These are phyloP conservation scores for Podila epigama DNA, from an alignment of 192 early-diverging fungal genomes.

Conservation along the genomic window DNA sequence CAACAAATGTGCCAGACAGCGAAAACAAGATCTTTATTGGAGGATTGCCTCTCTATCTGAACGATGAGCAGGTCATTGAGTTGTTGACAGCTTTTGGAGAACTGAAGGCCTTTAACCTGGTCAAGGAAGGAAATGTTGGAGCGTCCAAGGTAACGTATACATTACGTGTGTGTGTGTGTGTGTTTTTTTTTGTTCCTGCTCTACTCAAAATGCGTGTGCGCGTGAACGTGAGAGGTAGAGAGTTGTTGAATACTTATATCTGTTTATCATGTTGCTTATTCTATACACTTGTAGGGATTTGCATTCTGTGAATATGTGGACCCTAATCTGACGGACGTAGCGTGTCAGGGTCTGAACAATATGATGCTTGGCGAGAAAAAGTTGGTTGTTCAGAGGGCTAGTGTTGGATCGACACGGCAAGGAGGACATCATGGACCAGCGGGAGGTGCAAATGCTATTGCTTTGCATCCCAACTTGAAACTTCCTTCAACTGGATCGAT, in stretches of 20 bases:
- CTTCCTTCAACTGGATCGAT: constrained; percentile 56
- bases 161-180: background rate
- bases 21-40: constrained; percentile 96
- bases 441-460: constrained; percentile 47
- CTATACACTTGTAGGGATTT: constrained; percentile 70
- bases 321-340: constrained; percentile 88
- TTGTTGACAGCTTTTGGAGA: constrained; percentile 94
- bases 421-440: constrained; percentile 22
- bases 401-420: constrained; percentile 77
- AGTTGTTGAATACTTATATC: background rate
- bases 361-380: constrained; percentile 95
- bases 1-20: constrained; percentile 89
- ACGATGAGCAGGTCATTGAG: constrained; percentile 94
- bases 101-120: constrained; percentile 90
- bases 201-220: too few species aligned
- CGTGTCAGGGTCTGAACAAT: constrained; percentile 93
- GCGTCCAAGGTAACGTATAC: constrained; percentile 70
- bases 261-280: constrained; percentile 1
- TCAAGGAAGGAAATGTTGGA: constrained; percentile 80
- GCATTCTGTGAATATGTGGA: constrained; percentile 97
- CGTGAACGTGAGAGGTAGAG: background rate
- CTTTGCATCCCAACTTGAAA: constrained; percentile 56
- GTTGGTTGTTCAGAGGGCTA: constrained; percentile 93
- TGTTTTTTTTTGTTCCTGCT: too few species aligned
- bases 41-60: constrained; percentile 87